Conservation (phyloP, 768 basidiomycete genomes). For the Kwoniella bestiolae region DNA sequence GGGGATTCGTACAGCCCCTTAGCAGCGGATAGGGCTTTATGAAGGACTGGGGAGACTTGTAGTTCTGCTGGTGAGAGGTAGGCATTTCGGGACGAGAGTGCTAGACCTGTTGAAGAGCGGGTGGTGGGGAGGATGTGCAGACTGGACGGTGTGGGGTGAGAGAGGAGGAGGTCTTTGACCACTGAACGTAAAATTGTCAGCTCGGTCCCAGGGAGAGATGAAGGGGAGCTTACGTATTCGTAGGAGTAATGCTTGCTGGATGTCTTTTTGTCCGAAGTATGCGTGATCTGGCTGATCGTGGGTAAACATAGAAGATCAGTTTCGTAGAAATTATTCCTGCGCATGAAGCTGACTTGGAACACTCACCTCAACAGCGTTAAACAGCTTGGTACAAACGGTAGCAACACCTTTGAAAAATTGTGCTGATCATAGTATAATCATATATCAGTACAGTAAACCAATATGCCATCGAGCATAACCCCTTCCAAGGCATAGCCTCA, state of each 20-base stretch:
- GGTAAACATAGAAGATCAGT: background rate
- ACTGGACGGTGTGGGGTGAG: conserved; percentile 71
- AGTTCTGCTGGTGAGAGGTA: conserved; percentile 74
- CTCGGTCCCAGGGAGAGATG: background rate
- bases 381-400: conserved; percentile 91
- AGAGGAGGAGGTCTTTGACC: conserved; percentile 76
- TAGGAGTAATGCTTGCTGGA: conserved; percentile 89
- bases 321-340: background rate
- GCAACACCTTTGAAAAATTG: conserved; percentile 95
- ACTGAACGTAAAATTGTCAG: no score
- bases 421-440: conserved; percentile 53
- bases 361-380: conserved; percentile 84
- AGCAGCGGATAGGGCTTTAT: conserved; percentile 69
- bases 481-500: background rate
- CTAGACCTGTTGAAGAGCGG: conserved; percentile 70
- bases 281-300: conserved; percentile 75
- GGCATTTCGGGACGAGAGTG: conserved; percentile 87
- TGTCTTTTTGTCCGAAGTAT: conserved; percentile 98
- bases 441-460: background rate
- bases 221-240: conserved; percentile 58
- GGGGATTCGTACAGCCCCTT: conserved; percentile 64
- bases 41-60: conserved; percentile 69
- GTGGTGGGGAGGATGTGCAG: conserved; percentile 87
- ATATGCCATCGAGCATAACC: background rate
- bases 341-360: background rate